phyloP scores from a whole-genome alignment of 768 basidiomycete species.

The Pisolithus microcarpus region DNA sequence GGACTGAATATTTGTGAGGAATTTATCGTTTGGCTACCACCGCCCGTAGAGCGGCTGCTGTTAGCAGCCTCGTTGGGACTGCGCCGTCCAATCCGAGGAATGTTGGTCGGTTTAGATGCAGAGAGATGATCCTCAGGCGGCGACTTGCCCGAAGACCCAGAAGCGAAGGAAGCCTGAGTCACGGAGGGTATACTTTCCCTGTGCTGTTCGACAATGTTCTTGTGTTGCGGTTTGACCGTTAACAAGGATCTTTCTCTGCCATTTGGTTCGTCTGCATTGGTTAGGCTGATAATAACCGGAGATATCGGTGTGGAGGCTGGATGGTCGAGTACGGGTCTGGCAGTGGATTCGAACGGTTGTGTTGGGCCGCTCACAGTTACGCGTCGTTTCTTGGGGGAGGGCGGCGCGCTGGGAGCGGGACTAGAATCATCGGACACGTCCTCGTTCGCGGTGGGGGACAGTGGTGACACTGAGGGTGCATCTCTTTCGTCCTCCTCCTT shows the following conservation, averaged over 20 bases:
- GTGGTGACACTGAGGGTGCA: slow-evolving; percentile 29
- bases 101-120: slow-evolving; percentile 19
- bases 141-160: slow-evolving; percentile 21
- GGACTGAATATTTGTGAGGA: slow-evolving; percentile 18
- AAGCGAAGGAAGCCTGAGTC: slow-evolving; percentile 21
- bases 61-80: slow-evolving; percentile 29
- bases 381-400: slow-evolving; percentile 55
- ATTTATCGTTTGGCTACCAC: slow-evolving; percentile 18
- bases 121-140: slow-evolving; percentile 20
- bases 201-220: slow-evolving; percentile 63
- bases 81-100: slow-evolving; percentile 28
- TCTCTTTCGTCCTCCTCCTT: slow-evolving; percentile 61
- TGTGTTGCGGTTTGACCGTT: slow-evolving; percentile 62
- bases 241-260: slow-evolving; percentile 58
- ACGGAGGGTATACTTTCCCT: slow-evolving; percentile 49
- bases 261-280: slow-evolving; percentile 50
- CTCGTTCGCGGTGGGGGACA: slow-evolving; percentile 25
- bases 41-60: slow-evolving; percentile 17
- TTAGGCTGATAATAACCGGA: slow-evolving; percentile 58
- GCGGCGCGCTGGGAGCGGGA: slow-evolving; percentile 35
- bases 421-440: slow-evolving; percentile 15
- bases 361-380: slow-evolving; percentile 58
- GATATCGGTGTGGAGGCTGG: slow-evolving; percentile 52
- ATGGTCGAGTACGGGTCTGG: slow-evolving; percentile 35
- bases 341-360: slow-evolving; percentile 48